Base-by-base conservation (phyloP, 148 eudicot genomes). In the Dianthus caryophyllus region DNA sequence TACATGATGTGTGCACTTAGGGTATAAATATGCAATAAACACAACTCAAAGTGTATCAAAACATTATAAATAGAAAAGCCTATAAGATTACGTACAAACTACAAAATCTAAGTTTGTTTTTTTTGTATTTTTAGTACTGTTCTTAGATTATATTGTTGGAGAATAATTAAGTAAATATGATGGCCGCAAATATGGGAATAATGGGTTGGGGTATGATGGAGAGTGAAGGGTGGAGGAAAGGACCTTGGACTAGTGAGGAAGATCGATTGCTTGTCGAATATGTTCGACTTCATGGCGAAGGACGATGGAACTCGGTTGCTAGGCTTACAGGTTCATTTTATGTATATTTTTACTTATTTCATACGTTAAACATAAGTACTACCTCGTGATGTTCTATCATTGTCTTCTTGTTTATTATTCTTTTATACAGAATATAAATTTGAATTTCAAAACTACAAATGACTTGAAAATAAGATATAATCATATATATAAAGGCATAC, bases 211-310 rank as follows among this genome's bases (percentile, higher is more conserved):
- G 85, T 31, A 75, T 74, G 39, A 56, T 84, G 36, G 84, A 79
- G 49, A 85, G 84, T 46, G 86, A 30, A 8, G 74, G 80, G 31
- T 91, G 97, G 97, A 79, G 95, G 66, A 91, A 90, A 51, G 97
- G 97, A 9, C 97, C 97, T 6, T 90, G 97, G 97, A 90, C 95
- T 70, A 71, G 84, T 46, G 91, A 91, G 60, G 97, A 91, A 86
- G 97, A 88, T 65, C 77, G 75, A 44, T 63, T 85, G 76, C 91
- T 91, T 21, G 78, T 80, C 64, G 81, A 86, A 52, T 84, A 88
- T 81, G 95, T 91, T 60, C 82, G 84, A 64, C 41, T 74, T 44
- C 88, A 91, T 71, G 95, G 95, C n/a, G 97, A 91, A 80, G 97
- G 97, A 27, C 74, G 95, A 74, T 91, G 97, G 95, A 91, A 83